Conservation (phyloP, 805 yeast genomes). For the Isabelozyma rhagii region DNA sequence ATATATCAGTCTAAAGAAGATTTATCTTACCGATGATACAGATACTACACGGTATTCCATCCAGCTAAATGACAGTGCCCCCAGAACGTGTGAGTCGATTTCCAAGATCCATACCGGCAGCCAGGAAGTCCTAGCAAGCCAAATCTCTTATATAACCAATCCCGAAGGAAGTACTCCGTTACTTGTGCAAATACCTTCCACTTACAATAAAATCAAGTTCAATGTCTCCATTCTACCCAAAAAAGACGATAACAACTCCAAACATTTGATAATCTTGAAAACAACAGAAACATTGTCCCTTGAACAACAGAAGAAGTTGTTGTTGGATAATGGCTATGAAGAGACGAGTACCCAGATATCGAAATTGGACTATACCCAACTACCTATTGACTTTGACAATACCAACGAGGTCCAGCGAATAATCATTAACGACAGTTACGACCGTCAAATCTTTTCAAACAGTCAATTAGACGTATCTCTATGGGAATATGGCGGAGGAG, state of each 20-base stretch:
- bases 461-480: conserved; percentile 18
- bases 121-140: conserved; percentile 9
- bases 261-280: conserved; percentile 31
- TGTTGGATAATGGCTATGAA: conserved; percentile 2
- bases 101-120: conserved; percentile 11
- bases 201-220: conserved; percentile 23
- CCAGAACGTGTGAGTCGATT: conserved; percentile 14
- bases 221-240: conserved; percentile 20
- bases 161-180: conserved; percentile 21
- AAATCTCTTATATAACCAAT: conserved; percentile 25
- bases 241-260: neutral
- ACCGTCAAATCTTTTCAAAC: conserved; percentile 9
- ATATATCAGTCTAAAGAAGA: conserved; percentile 15
- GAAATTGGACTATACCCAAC: conserved; percentile 20
- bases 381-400: conserved; percentile 20
- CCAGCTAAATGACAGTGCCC: conserved; percentile 11
- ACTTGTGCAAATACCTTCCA: conserved; percentile 23
- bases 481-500: conserved; percentile 20
- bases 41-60: conserved; percentile 21
- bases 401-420: conserved; percentile 15
- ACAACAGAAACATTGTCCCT: conserved; percentile 12
- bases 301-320: conserved; percentile 7
- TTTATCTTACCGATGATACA: conserved; percentile 23
- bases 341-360: conserved; percentile 22
- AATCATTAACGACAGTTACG: conserved; percentile 25